These are phyloP conservation scores for Globisporangium heterothallicum DNA, from an alignment of 352 stramenopile genomes.

Conservation along the genomic window DNA sequence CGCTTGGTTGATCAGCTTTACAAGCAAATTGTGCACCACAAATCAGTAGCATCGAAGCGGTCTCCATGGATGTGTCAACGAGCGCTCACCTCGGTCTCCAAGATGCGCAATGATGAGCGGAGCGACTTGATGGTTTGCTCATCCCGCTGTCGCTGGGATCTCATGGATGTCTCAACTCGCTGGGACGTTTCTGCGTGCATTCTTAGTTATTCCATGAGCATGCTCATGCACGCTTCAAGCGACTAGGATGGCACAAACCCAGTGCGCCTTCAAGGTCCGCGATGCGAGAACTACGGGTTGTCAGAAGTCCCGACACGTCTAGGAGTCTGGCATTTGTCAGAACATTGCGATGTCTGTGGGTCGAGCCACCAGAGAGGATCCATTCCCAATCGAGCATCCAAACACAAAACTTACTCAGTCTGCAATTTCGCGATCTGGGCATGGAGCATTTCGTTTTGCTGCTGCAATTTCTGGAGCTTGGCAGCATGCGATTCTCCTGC, in stretches of 20 bases:
- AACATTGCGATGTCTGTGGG: no score
- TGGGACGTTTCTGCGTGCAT: neutral
- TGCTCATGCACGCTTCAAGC: neutral
- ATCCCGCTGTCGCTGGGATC: conserved; percentile 11
- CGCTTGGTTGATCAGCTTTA: conserved; percentile 3
- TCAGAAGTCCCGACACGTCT: neutral
- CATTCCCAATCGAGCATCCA: no score
- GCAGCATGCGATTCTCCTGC: conserved; percentile 8
- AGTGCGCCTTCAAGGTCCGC: conserved; percentile 15
- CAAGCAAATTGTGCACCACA: neutral
- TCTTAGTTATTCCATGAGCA: neutral
- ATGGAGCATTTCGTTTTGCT: conserved; percentile 26
- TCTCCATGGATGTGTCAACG: no score
- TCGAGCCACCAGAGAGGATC: no score
- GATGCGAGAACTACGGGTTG: conserved; percentile 10
- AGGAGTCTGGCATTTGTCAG: conserved; percentile 13
- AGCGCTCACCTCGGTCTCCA: conserved; percentile 27
- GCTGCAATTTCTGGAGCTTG: conserved; percentile 10
- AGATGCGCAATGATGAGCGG: conserved; percentile 17
- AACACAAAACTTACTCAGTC: conserved; percentile 13
- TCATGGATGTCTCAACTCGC: neutral
- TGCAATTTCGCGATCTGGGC: conserved; percentile 10
- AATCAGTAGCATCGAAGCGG: no score
- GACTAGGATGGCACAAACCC: conserved; percentile 1
- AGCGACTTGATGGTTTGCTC: conserved; percentile 24